phyloP scores from a whole-genome alignment of 495 filamentous ascomycete species.

The Penicillium tannophilum region DNA sequence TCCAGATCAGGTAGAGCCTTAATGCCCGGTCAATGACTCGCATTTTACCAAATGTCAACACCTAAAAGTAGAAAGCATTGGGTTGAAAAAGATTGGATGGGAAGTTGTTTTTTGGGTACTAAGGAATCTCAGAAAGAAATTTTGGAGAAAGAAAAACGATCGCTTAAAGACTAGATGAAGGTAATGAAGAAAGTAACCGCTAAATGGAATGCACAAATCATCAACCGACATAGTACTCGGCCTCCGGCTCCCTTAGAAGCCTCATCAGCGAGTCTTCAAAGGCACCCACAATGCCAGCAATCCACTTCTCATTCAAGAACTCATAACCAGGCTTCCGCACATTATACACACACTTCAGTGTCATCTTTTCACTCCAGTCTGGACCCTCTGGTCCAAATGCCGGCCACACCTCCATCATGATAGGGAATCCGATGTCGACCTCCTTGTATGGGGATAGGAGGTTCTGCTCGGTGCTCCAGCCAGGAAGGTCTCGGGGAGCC shows the following conservation, averaged over 20 bases:
- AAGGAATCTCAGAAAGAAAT: too few relatives aligned
- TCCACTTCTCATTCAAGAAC: not conserved
- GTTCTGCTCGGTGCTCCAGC: not conserved
- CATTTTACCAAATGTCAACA: too few relatives aligned
- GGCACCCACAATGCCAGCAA: not conserved
- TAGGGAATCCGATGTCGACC: not conserved
- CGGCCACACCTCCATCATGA: constrained; percentile 6
- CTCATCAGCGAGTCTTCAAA: not conserved
- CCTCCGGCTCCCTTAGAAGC: not conserved
- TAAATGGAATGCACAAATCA: not conserved
- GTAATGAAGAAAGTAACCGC: not conserved
- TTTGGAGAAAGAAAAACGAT: not conserved
- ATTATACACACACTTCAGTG: not conserved
- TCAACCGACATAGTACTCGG: not conserved
- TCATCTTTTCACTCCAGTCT: not conserved
- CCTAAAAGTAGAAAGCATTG: too few relatives aligned
- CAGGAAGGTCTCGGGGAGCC: not conserved
- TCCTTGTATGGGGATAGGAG: constrained; percentile 1
- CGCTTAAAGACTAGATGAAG: not conserved
- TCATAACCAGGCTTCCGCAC: not conserved
- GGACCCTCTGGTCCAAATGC: not conserved
- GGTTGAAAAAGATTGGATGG: too few relatives aligned
- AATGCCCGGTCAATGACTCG: too few relatives aligned
- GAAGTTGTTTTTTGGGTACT: too few relatives aligned
- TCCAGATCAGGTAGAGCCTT: too few relatives aligned